These are phyloP conservation scores for Triticum monococcum DNA, from an alignment of 176 grass and related monocot genomes.

Conservation along the genomic window DNA sequence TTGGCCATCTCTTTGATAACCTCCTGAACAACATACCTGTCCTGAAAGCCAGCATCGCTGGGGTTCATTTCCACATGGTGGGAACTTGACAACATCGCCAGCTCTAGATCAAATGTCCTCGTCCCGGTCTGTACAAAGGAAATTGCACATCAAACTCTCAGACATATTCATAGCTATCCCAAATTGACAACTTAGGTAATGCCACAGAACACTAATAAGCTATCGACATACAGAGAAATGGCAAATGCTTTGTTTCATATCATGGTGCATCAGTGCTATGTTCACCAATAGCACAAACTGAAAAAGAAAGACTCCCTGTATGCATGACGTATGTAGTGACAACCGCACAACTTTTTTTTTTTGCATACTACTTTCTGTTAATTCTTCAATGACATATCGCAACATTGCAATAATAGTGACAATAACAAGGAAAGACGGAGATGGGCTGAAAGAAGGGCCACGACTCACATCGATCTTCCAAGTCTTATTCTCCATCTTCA, in stretches of 20 bases:
- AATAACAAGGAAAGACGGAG: not conserved
- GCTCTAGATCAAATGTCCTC: constrained; percentile 79
- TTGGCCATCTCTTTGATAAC: constrained; percentile 98
- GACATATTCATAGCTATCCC: not conserved
- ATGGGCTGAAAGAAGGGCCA: not conserved
- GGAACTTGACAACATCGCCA: constrained; percentile 72
- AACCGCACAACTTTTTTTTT: not conserved
- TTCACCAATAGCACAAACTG: not conserved
- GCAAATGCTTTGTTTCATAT: not conserved
- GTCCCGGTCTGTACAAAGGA: constrained; percentile 65
- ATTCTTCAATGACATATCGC: not conserved
- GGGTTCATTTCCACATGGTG: constrained; percentile 96
- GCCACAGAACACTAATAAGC: not conserved
- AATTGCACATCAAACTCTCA: not conserved
- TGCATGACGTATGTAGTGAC: not conserved
- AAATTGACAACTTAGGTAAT: not conserved
- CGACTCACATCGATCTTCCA: constrained; percentile 96
- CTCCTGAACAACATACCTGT: constrained; percentile 97
- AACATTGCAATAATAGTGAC: not conserved
- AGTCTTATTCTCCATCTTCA: constrained; percentile 95
- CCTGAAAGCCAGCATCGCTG: constrained; percentile 96
- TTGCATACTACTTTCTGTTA: not conserved
- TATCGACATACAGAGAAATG: not conserved
- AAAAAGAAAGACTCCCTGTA: not conserved
- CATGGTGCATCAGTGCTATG: not conserved